Conservation (phyloP, 2,329 filamentous ascomycete genomes). For the Claviceps quebecensis region DNA sequence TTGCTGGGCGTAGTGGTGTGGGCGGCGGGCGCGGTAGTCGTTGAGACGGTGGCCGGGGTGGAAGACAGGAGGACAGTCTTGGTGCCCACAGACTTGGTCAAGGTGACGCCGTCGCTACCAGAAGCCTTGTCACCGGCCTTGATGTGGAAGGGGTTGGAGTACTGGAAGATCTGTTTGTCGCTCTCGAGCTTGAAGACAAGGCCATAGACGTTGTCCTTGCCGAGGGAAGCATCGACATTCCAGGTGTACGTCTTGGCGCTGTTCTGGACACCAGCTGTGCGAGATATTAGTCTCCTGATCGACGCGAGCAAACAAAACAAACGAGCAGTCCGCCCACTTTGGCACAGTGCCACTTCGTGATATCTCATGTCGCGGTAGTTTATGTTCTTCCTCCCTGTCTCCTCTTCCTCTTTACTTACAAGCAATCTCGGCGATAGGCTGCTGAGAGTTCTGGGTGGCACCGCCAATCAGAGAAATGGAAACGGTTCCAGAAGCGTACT, state of each 20-base stretch:
- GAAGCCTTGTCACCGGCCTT: conserved; percentile 16
- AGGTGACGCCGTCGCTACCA: conserved; percentile 13
- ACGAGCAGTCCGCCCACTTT: not conserved
- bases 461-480: conserved; percentile 43
- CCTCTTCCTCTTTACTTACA: conserved; percentile 28
- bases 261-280: conserved; percentile 33
- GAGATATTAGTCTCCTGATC: not conserved
- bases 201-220: conserved; percentile 37
- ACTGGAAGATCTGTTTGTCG: conserved; percentile 40
- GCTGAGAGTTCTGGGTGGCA: conserved; percentile 26
- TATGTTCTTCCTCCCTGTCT: not conserved
- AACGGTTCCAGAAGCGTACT: conserved; percentile 29
- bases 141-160: conserved; percentile 48
- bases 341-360: not conserved
- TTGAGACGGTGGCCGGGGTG: conserved; percentile 9
- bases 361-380: too few relatives aligned
- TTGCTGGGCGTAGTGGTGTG: conserved; percentile 8
- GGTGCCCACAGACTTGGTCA: conserved; percentile 16
- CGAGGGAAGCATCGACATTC: conserved; percentile 32
- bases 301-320: not conserved
- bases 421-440: conserved; percentile 28
- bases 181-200: conserved; percentile 38
- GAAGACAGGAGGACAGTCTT: conserved; percentile 16
- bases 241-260: conserved; percentile 32
- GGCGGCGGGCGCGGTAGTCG: conserved; percentile 9